Percentiles rank a stretch among this genome's conserved stretches.
Evolutionary conservation across 2,329 filamentous ascomycete species (phyloP).

Genomic region (Penicillium thymicola): DNA sequence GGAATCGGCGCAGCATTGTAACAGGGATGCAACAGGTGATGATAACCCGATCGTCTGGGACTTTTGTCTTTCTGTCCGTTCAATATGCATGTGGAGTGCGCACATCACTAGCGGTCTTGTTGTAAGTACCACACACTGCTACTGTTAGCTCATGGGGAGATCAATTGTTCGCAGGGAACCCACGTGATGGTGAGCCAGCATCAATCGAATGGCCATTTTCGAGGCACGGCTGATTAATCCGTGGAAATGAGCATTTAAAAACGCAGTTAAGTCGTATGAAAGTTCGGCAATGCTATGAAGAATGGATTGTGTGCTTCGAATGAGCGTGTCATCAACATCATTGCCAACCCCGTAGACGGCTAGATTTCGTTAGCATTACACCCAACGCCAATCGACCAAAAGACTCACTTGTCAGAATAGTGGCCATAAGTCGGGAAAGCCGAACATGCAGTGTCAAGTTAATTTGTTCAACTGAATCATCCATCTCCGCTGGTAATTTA

Average conservation of each 20-base stretch:
- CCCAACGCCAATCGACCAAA: no score
- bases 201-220: conserved; percentile 26
- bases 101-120: conserved; percentile 29
- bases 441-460: conserved; percentile 27
- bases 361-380: background rate
- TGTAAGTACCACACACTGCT: conserved; percentile 26
- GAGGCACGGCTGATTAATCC: conserved; percentile 25
- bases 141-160: background rate
- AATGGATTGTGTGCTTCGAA: conserved; percentile 26
- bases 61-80: conserved; percentile 16
- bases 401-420: conserved; percentile 23
- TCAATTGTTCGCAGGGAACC: background rate
- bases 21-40: conserved; percentile 20
- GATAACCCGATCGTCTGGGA: conserved; percentile 17
- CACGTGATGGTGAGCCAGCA: conserved; percentile 29
- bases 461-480: conserved; percentile 19
- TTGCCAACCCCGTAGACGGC: conserved; percentile 28
- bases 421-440: conserved; percentile 25
- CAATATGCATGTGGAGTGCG: conserved; percentile 26
- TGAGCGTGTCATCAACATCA: conserved; percentile 22
- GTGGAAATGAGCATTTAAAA: conserved; percentile 25
- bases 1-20: conserved; percentile 26
- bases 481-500: conserved; percentile 20
- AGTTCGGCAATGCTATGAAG: conserved; percentile 26
- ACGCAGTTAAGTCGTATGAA: conserved; percentile 24